Evolutionary conservation across 345 rosid species (phyloP).

Genomic region (Eucalyptus cloeziana): DNA sequence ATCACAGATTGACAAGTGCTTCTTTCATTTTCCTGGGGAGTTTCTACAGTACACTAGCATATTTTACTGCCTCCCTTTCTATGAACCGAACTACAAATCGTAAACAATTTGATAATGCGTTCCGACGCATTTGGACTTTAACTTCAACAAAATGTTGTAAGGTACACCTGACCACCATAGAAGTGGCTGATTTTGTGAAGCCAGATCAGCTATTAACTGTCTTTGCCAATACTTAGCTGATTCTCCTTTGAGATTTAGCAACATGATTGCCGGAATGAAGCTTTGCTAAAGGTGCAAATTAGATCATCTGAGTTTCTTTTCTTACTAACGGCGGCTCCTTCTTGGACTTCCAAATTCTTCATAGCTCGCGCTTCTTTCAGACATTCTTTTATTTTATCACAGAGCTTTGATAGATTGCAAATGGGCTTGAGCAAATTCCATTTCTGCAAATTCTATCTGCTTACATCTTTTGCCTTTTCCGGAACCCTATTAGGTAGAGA

Average conservation of each 20-base stretch:
- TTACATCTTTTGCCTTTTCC: background rate
- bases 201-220: background rate
- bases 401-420: background rate
- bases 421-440: background rate
- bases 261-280: background rate
- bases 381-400: background rate
- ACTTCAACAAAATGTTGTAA: rapidly evolving
- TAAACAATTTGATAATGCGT: no score
- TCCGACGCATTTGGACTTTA: no score
- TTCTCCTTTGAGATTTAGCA: background rate
- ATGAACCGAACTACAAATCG: no score
- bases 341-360: no score
- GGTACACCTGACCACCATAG: background rate
- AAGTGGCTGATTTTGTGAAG: background rate
- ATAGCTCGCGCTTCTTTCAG: no score
- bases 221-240: background rate
- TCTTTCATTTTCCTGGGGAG: background rate
- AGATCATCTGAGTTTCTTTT: background rate
- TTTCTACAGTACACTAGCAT: background rate
- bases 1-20: background rate
- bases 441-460: background rate
- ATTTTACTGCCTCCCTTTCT: background rate
- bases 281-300: background rate
- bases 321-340: background rate
- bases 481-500: background rate